Evolutionary conservation across 805 yeast genomes (phyloP), one percentile per base, ranked within the genome.

Genomic region (Cyberlindnera euphorbiiphila): DNA sequence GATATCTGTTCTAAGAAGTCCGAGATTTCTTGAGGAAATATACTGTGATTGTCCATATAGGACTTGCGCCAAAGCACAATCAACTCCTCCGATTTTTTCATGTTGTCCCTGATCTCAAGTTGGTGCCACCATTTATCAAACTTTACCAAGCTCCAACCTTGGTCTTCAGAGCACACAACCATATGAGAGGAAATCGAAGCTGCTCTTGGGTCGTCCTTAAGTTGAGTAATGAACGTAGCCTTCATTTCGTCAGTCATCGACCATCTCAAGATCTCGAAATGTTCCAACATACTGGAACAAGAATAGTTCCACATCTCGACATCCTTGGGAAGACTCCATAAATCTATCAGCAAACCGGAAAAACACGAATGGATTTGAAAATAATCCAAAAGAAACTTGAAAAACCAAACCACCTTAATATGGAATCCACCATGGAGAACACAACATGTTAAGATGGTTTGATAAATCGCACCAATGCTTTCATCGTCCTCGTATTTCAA

Each of bases 371-470:
- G 24, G 6, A 45, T 17, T 4, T 28, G 16, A 19, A 43, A 63
- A 34, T 57, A 62, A 35, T 60, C 54, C 25, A 59, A 57, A 26
- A 71, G 45, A 13, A 57, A 53, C 36, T 58, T 59, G 45, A 73
- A 71, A 29, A 71, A 63, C 68, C 70, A 65, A 14, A 74, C 44
- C 3, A 64, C 51, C 29, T 60, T 64, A 9, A 71, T 18, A 40
- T 68, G 71, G 19, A 65, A 50, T 1, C 70, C 72, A 12, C 78
- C 78, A 39, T 60, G 62, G 29, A 72, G 44, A 7, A 69, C 26
- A 8, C 72, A 41, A 0, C 71, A 71, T 60, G 69, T 65, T 1
- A 71, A 36, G 1, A 74, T 57, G 21, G 63, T 58, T 29, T 68
- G 64, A 33, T 65, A 62, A 5, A 70, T 46, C 3, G 36, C 28